Conservation (phyloP, 352 stramenopile species). For the Salisapilia sapeloensis region DNA sequence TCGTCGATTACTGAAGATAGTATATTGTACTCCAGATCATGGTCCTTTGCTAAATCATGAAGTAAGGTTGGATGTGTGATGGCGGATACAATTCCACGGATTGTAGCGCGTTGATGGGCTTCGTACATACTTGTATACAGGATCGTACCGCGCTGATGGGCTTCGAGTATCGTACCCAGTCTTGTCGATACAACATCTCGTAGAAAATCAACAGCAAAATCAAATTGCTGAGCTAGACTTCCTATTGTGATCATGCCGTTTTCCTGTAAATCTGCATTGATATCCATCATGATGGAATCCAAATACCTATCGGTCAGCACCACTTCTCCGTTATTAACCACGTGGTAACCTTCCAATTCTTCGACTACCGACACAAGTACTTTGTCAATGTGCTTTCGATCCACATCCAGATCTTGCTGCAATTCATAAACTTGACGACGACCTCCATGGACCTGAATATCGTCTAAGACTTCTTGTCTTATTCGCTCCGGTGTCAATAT, state of each 20-base stretch:
- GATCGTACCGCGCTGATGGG: constrained; percentile 40
- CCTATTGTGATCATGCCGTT: constrained; percentile 44
- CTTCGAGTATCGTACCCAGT: constrained; percentile 38
- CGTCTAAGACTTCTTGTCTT: constrained; percentile 55
- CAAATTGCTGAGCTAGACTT: constrained; percentile 63
- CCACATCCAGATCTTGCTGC: constrained; percentile 47
- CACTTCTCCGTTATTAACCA: constrained; percentile 64
- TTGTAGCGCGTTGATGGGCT: constrained; percentile 30
- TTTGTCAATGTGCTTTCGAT: constrained; percentile 54
- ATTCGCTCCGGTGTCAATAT: constrained; percentile 59
- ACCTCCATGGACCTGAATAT: constrained; percentile 42
- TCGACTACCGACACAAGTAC: constrained; percentile 28
- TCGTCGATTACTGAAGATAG: constrained; percentile 37
- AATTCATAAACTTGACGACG: constrained; percentile 51
- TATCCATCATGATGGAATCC: constrained; percentile 74
- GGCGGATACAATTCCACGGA: constrained; percentile 45
- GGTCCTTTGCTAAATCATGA: constrained; percentile 31
- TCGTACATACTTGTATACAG: constrained; percentile 71
- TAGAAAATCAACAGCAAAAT: constrained; percentile 74
- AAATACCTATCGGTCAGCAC: constrained; percentile 68
- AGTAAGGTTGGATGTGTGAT: constrained; percentile 53
- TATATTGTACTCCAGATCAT: constrained; percentile 46
- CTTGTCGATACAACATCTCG: constrained; percentile 42
- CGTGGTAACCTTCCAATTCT: constrained; percentile 11
- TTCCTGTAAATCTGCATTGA: constrained; percentile 57